Evolutionary conservation across 2,329 filamentous ascomycete genomes (phyloP).

Genomic region (Penicillium sp.): DNA sequence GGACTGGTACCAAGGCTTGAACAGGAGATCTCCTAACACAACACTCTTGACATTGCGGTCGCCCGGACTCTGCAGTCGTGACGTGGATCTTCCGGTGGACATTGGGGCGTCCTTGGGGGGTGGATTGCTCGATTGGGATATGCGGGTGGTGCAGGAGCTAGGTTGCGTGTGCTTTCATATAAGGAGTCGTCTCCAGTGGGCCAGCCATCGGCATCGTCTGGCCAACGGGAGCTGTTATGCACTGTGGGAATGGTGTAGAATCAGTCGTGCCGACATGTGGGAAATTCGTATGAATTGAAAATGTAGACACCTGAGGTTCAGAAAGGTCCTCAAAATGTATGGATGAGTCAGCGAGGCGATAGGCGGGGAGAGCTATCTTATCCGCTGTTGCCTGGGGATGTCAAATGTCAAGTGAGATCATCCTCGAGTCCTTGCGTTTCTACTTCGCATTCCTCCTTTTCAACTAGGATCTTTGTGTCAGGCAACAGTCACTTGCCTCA

Average conservation of each 20-base stretch:
- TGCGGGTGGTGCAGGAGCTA: slow-evolving; percentile 2
- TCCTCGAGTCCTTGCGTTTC: slow-evolving; percentile 10
- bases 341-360: not conserved
- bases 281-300: not conserved
- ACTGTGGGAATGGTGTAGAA: not conserved
- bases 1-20: slow-evolving; percentile 89
- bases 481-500: slow-evolving; percentile 14
- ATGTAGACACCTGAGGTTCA: not conserved
- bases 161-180: slow-evolving; percentile 14
- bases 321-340: not conserved
- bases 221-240: not conserved
- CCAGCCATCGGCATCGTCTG: slow-evolving; percentile 18
- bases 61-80: slow-evolving; percentile 33
- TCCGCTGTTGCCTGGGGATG: slow-evolving; percentile 25
- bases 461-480: slow-evolving; percentile 5
- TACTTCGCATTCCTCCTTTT: not conserved
- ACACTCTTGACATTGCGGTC: slow-evolving; percentile 84
- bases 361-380: slow-evolving; percentile 20
- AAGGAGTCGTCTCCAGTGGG: slow-evolving; percentile 8
- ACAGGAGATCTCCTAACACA: slow-evolving; percentile 77
- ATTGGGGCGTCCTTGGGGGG: slow-evolving; percentile 20
- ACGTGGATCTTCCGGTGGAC: slow-evolving; percentile 26
- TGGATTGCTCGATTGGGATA: not conserved
- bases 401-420: slow-evolving; percentile 10
- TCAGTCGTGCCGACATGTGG: not conserved